phyloP scores from a whole-genome alignment of 805 yeast genomes.

The Candida vartiovaarae region DNA sequence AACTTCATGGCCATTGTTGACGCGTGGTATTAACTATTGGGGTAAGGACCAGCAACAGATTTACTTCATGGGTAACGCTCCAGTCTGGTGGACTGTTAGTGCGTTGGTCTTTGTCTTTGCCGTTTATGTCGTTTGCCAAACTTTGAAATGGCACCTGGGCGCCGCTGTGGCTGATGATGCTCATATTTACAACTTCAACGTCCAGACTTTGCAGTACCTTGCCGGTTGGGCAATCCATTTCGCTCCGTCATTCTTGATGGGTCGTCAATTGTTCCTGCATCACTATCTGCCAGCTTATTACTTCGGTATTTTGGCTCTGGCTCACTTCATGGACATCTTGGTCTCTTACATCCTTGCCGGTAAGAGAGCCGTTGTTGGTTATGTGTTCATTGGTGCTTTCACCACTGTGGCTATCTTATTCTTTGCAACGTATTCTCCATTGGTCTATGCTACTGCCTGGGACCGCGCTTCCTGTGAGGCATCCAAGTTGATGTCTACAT shows the following conservation, averaged over 20 bases:
- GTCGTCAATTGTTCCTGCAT: slow-evolving; percentile 86
- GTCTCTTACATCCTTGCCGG: slow-evolving; percentile 36
- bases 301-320: slow-evolving; percentile 73
- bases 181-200: slow-evolving; percentile 56
- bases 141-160: slow-evolving; percentile 62
- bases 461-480: slow-evolving; percentile 57
- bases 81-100: slow-evolving; percentile 69
- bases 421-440: slow-evolving; percentile 58
- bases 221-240: slow-evolving; percentile 70
- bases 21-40: slow-evolving; percentile 84
- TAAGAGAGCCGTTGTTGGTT: slow-evolving; percentile 36
- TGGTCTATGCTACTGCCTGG: slow-evolving; percentile 79
- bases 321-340: slow-evolving; percentile 55
- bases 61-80: slow-evolving; percentile 73
- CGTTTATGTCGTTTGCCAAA: slow-evolving; percentile 34
- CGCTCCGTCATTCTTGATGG: slow-evolving; percentile 79
- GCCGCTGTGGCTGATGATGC: slow-evolving; percentile 42
- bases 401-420: slow-evolving; percentile 43
- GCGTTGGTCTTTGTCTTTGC: slow-evolving; percentile 43
- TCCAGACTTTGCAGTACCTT: slow-evolving; percentile 53
- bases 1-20: slow-evolving; percentile 63
- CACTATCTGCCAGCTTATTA: slow-evolving; percentile 91
- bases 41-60: slow-evolving; percentile 50
- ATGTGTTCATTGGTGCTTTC: slow-evolving; percentile 39
- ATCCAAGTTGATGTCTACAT: slow-evolving; percentile 51